These are phyloP conservation scores for Erysiphe neolycopersici DNA, from an alignment of 2,329 filamentous ascomycete species.

Conservation along the genomic window DNA sequence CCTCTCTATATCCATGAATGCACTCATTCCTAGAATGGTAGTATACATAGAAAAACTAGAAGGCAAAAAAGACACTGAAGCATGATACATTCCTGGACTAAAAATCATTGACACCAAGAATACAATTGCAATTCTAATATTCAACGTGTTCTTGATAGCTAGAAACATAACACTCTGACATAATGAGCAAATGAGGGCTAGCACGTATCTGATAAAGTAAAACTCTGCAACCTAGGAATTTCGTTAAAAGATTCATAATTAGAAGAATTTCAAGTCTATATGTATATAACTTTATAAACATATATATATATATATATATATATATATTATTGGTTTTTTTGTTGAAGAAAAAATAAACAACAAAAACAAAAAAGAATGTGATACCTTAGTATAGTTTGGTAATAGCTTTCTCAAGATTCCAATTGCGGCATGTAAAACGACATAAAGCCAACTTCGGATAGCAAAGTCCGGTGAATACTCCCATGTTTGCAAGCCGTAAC, in stretches of 20 bases:
- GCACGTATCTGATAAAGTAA: constrained; percentile 52
- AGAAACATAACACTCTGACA: constrained; percentile 65
- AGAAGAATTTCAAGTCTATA: too few species aligned
- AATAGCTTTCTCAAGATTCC: constrained; percentile 39
- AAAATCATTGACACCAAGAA: constrained; percentile 54
- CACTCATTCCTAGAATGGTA: constrained; percentile 57
- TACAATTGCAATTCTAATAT: constrained; percentile 59
- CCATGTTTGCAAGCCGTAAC: constrained; percentile 90
- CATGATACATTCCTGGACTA: constrained; percentile 83
- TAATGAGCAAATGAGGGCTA: constrained; percentile 52
- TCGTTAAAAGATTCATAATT: too few species aligned
- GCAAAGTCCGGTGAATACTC: constrained; percentile 91
- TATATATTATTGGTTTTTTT: too few species aligned
- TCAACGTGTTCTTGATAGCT: constrained; percentile 48
- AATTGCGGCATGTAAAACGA: constrained; percentile 49
- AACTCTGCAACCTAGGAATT: constrained; percentile 38
- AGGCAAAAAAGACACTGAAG: constrained; percentile 63
- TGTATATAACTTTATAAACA: too few species aligned
- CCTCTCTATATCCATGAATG: constrained; percentile 69
- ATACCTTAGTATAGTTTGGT: constrained; percentile 31
- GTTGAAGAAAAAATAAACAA: constrained; percentile 1
- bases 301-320: too few species aligned
- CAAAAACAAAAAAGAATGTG: not conserved
- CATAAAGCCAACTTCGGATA: constrained; percentile 86
- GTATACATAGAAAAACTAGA: constrained; percentile 96